Evolutionary conservation across 2,329 filamentous ascomycete genomes (phyloP).

Genomic region (Cladosporium colombiae): DNA sequence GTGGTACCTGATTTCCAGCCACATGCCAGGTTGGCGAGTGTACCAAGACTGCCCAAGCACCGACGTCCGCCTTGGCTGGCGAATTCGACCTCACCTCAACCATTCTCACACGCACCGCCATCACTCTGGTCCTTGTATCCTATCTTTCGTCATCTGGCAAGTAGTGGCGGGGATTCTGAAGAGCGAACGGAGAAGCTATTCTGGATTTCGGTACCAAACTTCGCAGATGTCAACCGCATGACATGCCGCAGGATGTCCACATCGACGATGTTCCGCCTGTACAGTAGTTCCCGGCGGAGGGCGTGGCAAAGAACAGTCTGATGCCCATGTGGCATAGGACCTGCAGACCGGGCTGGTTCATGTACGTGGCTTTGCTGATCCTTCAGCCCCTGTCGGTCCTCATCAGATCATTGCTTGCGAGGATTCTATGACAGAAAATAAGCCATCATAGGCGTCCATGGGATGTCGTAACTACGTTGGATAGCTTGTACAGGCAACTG

Average conservation of each 20-base stretch:
- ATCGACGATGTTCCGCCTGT: background rate
- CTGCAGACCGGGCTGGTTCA: background rate
- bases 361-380: background rate
- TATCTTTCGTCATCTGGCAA: background rate
- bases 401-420: background rate
- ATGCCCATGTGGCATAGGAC: background rate
- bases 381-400: background rate
- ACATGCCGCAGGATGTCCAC: background rate
- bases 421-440: background rate
- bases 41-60: constrained; percentile 4
- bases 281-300: background rate
- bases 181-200: background rate
- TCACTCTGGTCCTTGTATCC: background rate
- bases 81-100: constrained; percentile 4
- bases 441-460: background rate
- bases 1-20: constrained; percentile 1
- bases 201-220: background rate
- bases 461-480: background rate
- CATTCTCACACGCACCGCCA: background rate
- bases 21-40: background rate
- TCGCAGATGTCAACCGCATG: background rate
- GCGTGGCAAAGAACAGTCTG: background rate
- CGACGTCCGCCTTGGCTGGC: constrained; percentile 1
- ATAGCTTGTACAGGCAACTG: background rate
- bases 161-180: background rate